A percentile compares a stretch with the other conserved stretches of the same genome.
Conservation (phyloP, 176 grass and related monocot species). For the Guadua angustifolia region DNA sequence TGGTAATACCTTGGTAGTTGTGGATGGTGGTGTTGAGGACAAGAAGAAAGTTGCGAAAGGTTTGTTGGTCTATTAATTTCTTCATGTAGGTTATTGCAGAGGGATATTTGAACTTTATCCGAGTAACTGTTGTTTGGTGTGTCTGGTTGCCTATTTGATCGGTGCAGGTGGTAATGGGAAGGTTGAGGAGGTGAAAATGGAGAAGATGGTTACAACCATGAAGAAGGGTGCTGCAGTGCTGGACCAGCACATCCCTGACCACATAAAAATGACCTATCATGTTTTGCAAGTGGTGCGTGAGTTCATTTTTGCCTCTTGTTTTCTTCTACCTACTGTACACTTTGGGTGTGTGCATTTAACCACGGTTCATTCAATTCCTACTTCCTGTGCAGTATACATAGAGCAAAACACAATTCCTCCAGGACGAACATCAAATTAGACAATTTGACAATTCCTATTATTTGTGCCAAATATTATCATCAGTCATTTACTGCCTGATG, state of each 20-base stretch:
- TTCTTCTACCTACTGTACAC: background rate
- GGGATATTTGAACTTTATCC: conserved; percentile 24
- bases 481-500: background rate
- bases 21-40: conserved; percentile 46
- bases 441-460: conserved; percentile 6
- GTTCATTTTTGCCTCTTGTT: conserved; percentile 23
- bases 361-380: conserved; percentile 2
- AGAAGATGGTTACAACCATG: conserved; percentile 76
- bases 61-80: conserved; percentile 35
- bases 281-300: conserved; percentile 76
- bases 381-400: background rate
- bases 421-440: background rate
- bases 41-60: conserved; percentile 33
- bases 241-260: conserved; percentile 69
- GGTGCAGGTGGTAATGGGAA: conserved; percentile 45
- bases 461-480: conserved; percentile 10
- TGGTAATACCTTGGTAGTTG: conserved; percentile 10
- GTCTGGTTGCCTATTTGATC: background rate
- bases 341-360: conserved; percentile 17
- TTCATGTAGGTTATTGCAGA: background rate
- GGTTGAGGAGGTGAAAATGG: conserved; percentile 61
- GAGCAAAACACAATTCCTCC: background rate
- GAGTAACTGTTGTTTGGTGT: background rate
- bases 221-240: conserved; percentile 88
- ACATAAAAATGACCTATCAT: conserved; percentile 82